Evolutionary conservation across 495 filamentous ascomycete genomes (phyloP).

Genomic region (Aspergillus baeticus): DNA sequence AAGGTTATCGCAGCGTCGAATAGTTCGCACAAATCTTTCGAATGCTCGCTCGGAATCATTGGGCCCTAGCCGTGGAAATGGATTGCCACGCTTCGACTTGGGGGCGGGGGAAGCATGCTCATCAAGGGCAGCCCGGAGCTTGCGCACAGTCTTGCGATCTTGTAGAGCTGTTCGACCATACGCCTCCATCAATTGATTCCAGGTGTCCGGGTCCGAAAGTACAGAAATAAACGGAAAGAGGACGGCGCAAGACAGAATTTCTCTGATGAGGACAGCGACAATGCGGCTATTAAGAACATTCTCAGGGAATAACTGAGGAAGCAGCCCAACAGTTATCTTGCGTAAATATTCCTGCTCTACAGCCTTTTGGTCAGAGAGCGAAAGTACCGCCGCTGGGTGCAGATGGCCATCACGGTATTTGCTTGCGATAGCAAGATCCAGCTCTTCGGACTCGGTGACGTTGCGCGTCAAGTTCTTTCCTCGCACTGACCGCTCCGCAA

Average conservation of each 20-base stretch:
- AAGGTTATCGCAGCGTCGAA: slow-evolving; percentile 85
- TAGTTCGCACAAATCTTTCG: slow-evolving; percentile 89
- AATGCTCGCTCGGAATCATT: slow-evolving; percentile 86
- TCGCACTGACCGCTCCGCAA: slow-evolving; percentile 83
- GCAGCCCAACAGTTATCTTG: slow-evolving; percentile 60
- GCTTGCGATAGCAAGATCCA: slow-evolving; percentile 88
- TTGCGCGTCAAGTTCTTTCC: slow-evolving; percentile 83
- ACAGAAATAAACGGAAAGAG: slow-evolving; percentile 37
- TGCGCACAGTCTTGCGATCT: slow-evolving; percentile 92
- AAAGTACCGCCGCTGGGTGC: slow-evolving; percentile 82
- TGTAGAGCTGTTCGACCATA: slow-evolving; percentile 86
- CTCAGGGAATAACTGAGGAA: slow-evolving; percentile 75
- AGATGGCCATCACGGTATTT: slow-evolving; percentile 90
- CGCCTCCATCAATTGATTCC: slow-evolving; percentile 93
- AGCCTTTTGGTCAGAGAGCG: slow-evolving; percentile 75
- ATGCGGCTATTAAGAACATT: slow-evolving; percentile 73
- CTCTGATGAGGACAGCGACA: slow-evolving; percentile 75
- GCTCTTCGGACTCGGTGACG: slow-evolving; percentile 93
- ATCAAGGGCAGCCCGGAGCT: slow-evolving; percentile 89
- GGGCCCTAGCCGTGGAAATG: slow-evolving; percentile 65
- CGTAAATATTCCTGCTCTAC: slow-evolving; percentile 87
- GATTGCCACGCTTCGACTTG: slow-evolving; percentile 57
- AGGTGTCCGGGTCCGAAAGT: slow-evolving; percentile 83
- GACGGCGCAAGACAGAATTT: slow-evolving; percentile 66
- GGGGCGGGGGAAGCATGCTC: slow-evolving; percentile 87